Evolutionary conservation across 495 filamentous ascomycete genomes (phyloP).

Genomic region (Aspergillus saccharolyticus): DNA sequence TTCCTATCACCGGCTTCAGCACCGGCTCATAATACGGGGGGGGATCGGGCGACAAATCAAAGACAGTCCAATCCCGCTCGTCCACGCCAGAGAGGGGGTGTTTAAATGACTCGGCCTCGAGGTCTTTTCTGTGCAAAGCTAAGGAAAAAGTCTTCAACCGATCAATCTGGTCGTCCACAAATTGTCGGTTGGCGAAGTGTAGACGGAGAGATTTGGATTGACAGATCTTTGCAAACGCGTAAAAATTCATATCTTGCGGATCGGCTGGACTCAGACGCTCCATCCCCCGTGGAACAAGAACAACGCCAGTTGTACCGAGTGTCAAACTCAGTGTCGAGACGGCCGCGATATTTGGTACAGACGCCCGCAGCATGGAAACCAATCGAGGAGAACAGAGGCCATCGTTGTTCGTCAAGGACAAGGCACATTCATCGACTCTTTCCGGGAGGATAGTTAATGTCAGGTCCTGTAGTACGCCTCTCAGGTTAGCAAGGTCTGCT

Average conservation of each 20-base stretch:
- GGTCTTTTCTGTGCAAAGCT: slow-evolving; percentile 15
- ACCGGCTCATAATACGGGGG: slow-evolving; percentile 19
- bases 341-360: slow-evolving; percentile 18
- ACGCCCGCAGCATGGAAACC: slow-evolving; percentile 15
- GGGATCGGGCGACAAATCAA: slow-evolving; percentile 17
- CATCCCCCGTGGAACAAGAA: slow-evolving; percentile 18
- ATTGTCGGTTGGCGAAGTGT: slow-evolving; percentile 20
- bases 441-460: slow-evolving; percentile 18
- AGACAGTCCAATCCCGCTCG: slow-evolving; percentile 19
- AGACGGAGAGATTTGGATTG: slow-evolving; percentile 19
- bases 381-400: slow-evolving; percentile 17
- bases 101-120: slow-evolving; percentile 16
- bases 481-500: slow-evolving; percentile 19
- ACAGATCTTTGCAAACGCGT: slow-evolving; percentile 21
- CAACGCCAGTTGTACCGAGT: slow-evolving; percentile 18
- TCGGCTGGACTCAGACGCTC: slow-evolving; percentile 16
- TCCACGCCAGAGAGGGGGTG: slow-evolving; percentile 16
- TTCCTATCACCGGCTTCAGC: slow-evolving; percentile 17
- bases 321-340: slow-evolving; percentile 19
- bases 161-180: slow-evolving; percentile 19
- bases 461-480: slow-evolving; percentile 16
- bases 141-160: slow-evolving; percentile 12
- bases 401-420: slow-evolving; percentile 17
- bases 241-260: slow-evolving; percentile 14
- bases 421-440: slow-evolving; percentile 16